These are phyloP conservation scores for Cordyceps farinosa DNA, from an alignment of 2,329 filamentous ascomycete species.

Conservation along the genomic window DNA sequence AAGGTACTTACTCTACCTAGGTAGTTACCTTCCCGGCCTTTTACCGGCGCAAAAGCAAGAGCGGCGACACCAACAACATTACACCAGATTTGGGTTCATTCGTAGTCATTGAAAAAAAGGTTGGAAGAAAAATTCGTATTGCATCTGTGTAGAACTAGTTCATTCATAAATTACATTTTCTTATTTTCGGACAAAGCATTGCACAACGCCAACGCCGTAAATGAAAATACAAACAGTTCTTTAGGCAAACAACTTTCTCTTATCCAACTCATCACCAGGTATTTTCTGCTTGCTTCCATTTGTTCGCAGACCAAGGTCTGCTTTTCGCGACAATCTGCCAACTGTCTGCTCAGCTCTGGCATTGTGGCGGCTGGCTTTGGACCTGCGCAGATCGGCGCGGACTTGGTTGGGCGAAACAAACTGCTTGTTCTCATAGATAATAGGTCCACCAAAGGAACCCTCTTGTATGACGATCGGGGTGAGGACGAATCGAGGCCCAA, in stretches of 20 bases:
- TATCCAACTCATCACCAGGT: constrained; percentile 69
- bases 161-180: constrained; percentile 14
- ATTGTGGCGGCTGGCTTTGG: constrained; percentile 75
- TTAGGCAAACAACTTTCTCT: constrained; percentile 70
- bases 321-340: constrained; percentile 70
- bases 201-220: constrained; percentile 15
- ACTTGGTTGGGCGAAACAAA: constrained; percentile 97
- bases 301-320: constrained; percentile 70
- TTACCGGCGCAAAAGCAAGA: not conserved
- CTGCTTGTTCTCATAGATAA: constrained; percentile 97
- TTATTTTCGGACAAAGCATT: constrained; percentile 7
- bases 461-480: constrained; percentile 95
- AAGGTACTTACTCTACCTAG: not conserved
- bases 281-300: constrained; percentile 56
- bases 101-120: not conserved
- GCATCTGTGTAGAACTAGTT: not conserved
- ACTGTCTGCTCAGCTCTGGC: constrained; percentile 69
- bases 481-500: constrained; percentile 87
- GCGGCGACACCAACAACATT: not conserved
- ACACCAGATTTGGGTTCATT: not conserved
- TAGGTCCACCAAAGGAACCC: constrained; percentile 89
- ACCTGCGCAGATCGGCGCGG: constrained; percentile 71
- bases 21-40: constrained; percentile 6
- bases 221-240: constrained; percentile 18
- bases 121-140: not conserved